Base-by-base conservation (phyloP, 441 rosid genomes). In the Populus hybrid region DNA sequence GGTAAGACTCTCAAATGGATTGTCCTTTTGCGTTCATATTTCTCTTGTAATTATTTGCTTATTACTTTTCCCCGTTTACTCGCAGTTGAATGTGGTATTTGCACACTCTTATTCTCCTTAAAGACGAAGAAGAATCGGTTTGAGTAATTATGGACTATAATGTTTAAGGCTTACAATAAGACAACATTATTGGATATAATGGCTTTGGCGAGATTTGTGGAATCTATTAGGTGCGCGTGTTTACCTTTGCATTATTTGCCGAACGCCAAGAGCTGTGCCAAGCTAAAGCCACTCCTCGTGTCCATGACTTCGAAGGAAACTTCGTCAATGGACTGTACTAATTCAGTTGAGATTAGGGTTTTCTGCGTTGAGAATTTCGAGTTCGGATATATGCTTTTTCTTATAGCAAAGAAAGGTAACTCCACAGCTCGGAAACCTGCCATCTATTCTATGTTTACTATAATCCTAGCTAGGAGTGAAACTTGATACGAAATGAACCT, bases 21-120 rank as follows among this genome's bases (percentile, higher is more conserved):
- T 84, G 90, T 89, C 92, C 87, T 88, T 86, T 87, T 89, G 84
- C 84, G 45, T 86, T 83, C 89, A 85, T 89, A 26, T 85, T 86
- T 84, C 83, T 79, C 75, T 76, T 77, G 90, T 84, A 89, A 93
- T 92, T 82, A 93, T 90, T 88, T 68, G 65, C 64, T 83, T n/a
- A 16, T 6, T 53, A 53, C 61, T 75, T 81, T 82, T 87, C 53
- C 40, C 53, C 75, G 81, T 82, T 86, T 71, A 67, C 71, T 82
- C 42, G 78, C 79, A 81, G 80, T 76, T 6, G 64, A 70, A 75
- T 83, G 61, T 81, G 82, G 83, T 87, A 35, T 42, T 83, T 78
- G 82, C 81, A 79, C 77, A 66, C 38, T 65, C 45, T 28, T 20
- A 45, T 75, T 76, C 74, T 76, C 78, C 74, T 53, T 11, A 71